These are phyloP conservation scores for Comarum palustre DNA, from an alignment of 306 rosid species.

Conservation along the genomic window DNA sequence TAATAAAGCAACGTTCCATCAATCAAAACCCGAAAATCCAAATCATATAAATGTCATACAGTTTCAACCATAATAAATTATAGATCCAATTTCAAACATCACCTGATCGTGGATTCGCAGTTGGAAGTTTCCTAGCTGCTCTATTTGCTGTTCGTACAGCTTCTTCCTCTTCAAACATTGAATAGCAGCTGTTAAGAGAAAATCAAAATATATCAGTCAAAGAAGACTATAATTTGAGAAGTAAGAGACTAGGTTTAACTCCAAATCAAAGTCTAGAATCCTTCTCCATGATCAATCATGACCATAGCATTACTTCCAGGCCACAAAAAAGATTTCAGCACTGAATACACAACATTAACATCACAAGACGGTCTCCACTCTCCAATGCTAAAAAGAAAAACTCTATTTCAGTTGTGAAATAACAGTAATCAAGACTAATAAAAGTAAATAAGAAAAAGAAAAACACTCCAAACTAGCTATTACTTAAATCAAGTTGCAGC, in stretches of 20 bases:
- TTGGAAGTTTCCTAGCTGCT: constrained; percentile 97
- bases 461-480: neutral
- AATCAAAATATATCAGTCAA: neutral
- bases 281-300: neutral
- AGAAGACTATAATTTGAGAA: neutral
- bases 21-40: neutral
- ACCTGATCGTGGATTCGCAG: constrained; percentile 98
- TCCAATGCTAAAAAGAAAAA: neutral
- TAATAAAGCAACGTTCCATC: constrained; percentile 3
- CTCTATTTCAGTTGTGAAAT: neutral
- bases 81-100: constrained; percentile 17
- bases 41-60: neutral
- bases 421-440: neutral
- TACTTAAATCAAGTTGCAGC: no score
- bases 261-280: neutral
- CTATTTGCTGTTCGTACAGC: constrained; percentile 90
- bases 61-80: neutral
- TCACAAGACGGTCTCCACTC: neutral
- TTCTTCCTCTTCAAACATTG: constrained; percentile 97
- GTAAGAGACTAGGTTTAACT: neutral
- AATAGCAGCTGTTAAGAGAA: constrained; percentile 64
- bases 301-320: neutral
- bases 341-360: neutral
- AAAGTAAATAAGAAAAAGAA: neutral
- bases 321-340: neutral